Conservation (phyloP, 177 flowering plant genomes). For the Vitis hybrid region DNA sequence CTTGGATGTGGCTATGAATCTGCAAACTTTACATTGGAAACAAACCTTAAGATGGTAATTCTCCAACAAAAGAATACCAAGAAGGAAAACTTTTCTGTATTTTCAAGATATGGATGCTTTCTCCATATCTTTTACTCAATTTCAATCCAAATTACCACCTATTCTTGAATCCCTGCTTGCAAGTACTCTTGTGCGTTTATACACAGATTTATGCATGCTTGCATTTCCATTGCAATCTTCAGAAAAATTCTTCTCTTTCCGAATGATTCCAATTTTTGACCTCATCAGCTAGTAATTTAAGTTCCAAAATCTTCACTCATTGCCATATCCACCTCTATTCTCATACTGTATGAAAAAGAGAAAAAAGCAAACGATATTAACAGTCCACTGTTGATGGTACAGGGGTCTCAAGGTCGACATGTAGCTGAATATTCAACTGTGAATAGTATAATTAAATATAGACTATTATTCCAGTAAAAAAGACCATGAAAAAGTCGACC, state of each 20-base stretch:
- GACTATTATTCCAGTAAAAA: too few species aligned
- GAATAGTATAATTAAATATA: too few species aligned
- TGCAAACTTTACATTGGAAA: too few species aligned
- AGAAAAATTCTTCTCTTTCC: slow-evolving; percentile 11
- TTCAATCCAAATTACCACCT: not conserved
- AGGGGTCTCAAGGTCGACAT: not conserved
- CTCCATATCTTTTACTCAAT: not conserved
- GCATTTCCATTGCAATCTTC: slow-evolving; percentile 4
- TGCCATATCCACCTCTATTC: not conserved
- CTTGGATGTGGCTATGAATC: too few species aligned
- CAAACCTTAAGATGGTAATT: too few species aligned
- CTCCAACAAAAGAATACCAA: too few species aligned
- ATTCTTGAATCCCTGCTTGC: slow-evolving; percentile 4
- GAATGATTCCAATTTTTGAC: not conserved
- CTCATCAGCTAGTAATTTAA: slow-evolving; percentile 9
- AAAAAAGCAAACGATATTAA: not conserved
- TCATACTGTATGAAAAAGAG: slow-evolving; percentile 6
- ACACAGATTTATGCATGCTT: slow-evolving; percentile 6
- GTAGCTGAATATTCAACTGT: too few species aligned
- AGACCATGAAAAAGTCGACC: too few species aligned
- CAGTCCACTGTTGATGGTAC: not conserved
- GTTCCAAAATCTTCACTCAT: slow-evolving; percentile 1
- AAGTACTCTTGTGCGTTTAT: slow-evolving; percentile 18
- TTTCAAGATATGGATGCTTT: not conserved
- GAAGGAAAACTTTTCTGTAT: not conserved